A percentile compares a stretch with the other conserved stretches of the same genome.
Evolutionary conservation across 192 early-diverging fungal genomes (phyloP).

Genomic region (Coemansia sp.): DNA sequence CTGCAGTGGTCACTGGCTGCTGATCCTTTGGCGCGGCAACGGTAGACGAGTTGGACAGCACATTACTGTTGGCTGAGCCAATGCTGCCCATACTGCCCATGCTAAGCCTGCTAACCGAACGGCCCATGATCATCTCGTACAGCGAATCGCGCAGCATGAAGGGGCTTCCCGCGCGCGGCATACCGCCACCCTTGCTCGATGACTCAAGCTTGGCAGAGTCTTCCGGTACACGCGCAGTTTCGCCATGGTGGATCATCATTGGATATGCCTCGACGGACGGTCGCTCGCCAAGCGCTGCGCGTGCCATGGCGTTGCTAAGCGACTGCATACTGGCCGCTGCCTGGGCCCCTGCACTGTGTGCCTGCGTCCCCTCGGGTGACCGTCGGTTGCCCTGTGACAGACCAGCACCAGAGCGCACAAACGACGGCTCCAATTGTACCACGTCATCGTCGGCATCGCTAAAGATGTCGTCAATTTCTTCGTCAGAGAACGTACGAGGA

Average conservation of each 20-base stretch:
- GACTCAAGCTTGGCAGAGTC: slow-evolving; percentile 4
- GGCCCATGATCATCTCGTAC: slow-evolving; percentile 54
- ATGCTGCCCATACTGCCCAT: slow-evolving; percentile 30
- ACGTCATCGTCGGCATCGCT: slow-evolving; percentile 45
- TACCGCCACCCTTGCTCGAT: slow-evolving; percentile 10
- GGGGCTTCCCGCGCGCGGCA: slow-evolving; percentile 25
- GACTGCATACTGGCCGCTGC: slow-evolving; percentile 28
- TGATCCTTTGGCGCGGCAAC: slow-evolving; percentile 30
- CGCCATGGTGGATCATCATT: slow-evolving; percentile 17
- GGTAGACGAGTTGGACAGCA: slow-evolving; percentile 42
- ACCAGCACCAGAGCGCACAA: slow-evolving; percentile 36
- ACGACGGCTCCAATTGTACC: slow-evolving; percentile 49
- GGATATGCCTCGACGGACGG: slow-evolving; percentile 39
- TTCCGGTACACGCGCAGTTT: slow-evolving; percentile 6
- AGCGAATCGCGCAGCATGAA: slow-evolving; percentile 49
- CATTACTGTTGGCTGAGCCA: slow-evolving; percentile 35
- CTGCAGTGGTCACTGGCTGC: not conserved
- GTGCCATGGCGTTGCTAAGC: slow-evolving; percentile 31
- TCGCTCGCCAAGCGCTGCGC: slow-evolving; percentile 1
- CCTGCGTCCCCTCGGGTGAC: not conserved
- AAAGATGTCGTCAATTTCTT: slow-evolving; percentile 49
- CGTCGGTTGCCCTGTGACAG: slow-evolving; percentile 14
- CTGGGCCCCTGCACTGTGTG: not conserved
- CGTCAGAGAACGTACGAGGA: slow-evolving; percentile 21
- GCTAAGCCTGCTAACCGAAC: slow-evolving; percentile 35